phyloP scores from a whole-genome alignment of 2,329 filamentous ascomycete species.

The Colletotrichum salicis region DNA sequence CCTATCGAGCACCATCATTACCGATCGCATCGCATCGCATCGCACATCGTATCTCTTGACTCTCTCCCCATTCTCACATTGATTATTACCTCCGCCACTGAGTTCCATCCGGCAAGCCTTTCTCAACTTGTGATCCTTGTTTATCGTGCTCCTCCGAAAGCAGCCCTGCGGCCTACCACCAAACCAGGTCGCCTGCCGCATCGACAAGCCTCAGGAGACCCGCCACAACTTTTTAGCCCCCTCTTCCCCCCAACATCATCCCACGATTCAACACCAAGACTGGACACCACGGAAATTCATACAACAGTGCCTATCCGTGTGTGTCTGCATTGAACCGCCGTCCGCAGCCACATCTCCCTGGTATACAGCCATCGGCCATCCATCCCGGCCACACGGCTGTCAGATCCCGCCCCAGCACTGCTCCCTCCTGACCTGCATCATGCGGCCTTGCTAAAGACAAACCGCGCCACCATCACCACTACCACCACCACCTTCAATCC shows the following conservation, averaged over 20 bases:
- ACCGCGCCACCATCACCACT: neutral
- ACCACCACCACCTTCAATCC: slow-evolving; percentile 3
- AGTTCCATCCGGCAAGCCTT: slow-evolving; percentile 5
- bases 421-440: slow-evolving; percentile 28
- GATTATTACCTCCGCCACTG: slow-evolving; percentile 21
- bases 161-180: slow-evolving; percentile 23
- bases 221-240: slow-evolving; percentile 4
- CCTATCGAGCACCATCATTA: neutral
- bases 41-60: neutral
- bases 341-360: neutral
- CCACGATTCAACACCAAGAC: slow-evolving; percentile 4
- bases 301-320: too few species aligned
- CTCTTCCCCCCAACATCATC: slow-evolving; percentile 3
- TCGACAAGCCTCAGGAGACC: slow-evolving; percentile 20
- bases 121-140: neutral
- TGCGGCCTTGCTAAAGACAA: slow-evolving; percentile 29
- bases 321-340: neutral
- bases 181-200: slow-evolving; percentile 26
- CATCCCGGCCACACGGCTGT: slow-evolving; percentile 14
- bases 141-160: slow-evolving; percentile 14
- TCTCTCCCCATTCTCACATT: slow-evolving; percentile 1
- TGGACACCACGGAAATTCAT: neutral
- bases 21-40: slow-evolving; percentile 7
- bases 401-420: slow-evolving; percentile 9
- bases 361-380: neutral